These are phyloP conservation scores for Lentinula raphanica DNA, from an alignment of 768 basidiomycete genomes.

Conservation along the genomic window DNA sequence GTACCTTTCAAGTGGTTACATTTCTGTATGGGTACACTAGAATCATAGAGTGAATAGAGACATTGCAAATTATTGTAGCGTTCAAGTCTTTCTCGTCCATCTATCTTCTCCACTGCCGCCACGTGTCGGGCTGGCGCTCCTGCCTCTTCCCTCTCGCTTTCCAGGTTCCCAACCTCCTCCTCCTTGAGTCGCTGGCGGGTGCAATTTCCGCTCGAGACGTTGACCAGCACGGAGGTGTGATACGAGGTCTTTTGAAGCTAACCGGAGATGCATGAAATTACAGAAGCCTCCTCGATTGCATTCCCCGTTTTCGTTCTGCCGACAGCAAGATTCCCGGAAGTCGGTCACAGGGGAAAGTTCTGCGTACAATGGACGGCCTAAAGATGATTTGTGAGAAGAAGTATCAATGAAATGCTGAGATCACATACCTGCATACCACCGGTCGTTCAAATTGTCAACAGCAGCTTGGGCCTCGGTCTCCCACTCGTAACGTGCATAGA, in stretches of 20 bases:
- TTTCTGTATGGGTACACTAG: not conserved
- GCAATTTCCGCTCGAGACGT: constrained; percentile 70
- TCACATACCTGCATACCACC: constrained; percentile 94
- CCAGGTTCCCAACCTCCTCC: constrained; percentile 83
- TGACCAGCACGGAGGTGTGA: constrained; percentile 77
- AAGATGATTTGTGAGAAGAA: constrained; percentile 10
- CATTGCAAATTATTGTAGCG: constrained; percentile 14
- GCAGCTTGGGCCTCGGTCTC: constrained; percentile 95
- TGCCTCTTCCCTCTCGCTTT: constrained; percentile 41
- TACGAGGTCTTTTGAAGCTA: constrained; percentile 82
- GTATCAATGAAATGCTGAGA: not conserved
- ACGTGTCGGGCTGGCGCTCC: constrained; percentile 67
- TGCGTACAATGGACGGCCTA: constrained; percentile 92
- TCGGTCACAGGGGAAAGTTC: constrained; percentile 98
- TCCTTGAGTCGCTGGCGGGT: constrained; percentile 57
- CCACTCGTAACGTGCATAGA: constrained; percentile 98
- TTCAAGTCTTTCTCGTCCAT: constrained; percentile 71
- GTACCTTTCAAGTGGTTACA: not conserved
- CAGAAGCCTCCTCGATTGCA: constrained; percentile 98
- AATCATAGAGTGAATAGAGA: not conserved
- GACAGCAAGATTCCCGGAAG: constrained; percentile 97
- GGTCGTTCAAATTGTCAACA: constrained; percentile 87
- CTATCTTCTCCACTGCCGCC: constrained; percentile 74
- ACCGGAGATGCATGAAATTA: constrained; percentile 96
- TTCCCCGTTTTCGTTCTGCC: constrained; percentile 97